A percentile compares a stretch with the other conserved stretches of the same genome.
phyloP scores from a whole-genome alignment of 2,329 filamentous ascomycete genomes.

The Epichloe uncinata region DNA sequence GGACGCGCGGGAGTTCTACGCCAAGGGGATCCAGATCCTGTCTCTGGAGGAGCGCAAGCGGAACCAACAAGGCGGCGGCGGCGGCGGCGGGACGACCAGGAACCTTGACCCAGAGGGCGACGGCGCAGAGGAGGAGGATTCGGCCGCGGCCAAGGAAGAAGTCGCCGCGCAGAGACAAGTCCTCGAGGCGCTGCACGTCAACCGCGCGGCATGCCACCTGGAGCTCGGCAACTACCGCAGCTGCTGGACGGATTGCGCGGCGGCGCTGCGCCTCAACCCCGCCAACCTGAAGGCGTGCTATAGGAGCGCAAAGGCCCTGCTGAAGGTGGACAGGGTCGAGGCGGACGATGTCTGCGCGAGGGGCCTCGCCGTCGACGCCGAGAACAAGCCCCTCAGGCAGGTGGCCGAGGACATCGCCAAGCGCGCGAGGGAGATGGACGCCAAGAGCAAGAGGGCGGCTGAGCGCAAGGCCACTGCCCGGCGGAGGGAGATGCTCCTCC shows the following conservation, averaged over 20 bases:
- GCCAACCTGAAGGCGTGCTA: conserved; percentile 84
- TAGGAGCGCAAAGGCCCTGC: conserved; percentile 64
- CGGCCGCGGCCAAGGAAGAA: conserved; percentile 33
- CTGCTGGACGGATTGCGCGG: conserved; percentile 73
- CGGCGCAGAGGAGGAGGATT: conserved; percentile 33
- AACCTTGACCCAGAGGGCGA: conserved; percentile 15
- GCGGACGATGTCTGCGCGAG: conserved; percentile 66
- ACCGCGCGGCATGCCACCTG: conserved; percentile 82
- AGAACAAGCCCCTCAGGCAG: conserved; percentile 52
- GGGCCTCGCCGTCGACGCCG: conserved; percentile 58
- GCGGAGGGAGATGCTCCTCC: conserved; percentile 46
- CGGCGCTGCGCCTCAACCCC: conserved; percentile 65
- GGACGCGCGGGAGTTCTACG: conserved; percentile 86
- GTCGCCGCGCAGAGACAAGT: conserved; percentile 44
- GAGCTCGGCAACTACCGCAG: conserved; percentile 79
- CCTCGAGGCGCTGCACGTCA: conserved; percentile 68
- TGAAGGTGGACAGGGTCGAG: conserved; percentile 61
- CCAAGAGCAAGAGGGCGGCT: conserved; percentile 40
- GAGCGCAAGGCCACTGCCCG: conserved; percentile 41
- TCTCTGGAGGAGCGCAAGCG: conserved; percentile 47
- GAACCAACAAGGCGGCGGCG: conserved; percentile 7
- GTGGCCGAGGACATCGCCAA: conserved; percentile 51
- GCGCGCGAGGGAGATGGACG: conserved; percentile 41
- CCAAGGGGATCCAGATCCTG: conserved; percentile 67
- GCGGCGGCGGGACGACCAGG: conserved; percentile 20